phyloP scores from a whole-genome alignment of 176 grass and related monocot genomes.

The Triticum dicoccoides region DNA sequence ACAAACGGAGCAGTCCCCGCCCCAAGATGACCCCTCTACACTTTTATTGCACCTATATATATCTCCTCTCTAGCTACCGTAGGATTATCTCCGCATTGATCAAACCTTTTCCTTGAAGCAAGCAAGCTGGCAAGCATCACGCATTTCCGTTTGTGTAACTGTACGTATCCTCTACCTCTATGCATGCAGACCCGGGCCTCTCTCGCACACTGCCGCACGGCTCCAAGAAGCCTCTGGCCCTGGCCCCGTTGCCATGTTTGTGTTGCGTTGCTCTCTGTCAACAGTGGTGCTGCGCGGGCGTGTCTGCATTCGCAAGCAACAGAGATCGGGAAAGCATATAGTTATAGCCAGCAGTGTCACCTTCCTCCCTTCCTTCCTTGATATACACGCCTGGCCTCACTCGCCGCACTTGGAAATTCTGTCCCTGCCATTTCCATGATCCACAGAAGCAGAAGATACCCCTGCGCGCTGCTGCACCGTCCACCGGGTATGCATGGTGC shows the following conservation, averaged over 20 bases:
- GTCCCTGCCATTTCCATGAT: background rate
- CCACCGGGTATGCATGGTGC: background rate
- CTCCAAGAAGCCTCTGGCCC: background rate
- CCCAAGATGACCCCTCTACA: background rate
- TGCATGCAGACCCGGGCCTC: background rate
- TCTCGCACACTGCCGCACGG: background rate
- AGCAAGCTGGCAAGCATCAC: background rate
- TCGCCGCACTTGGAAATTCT: background rate
- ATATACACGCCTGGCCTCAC: background rate
- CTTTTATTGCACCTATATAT: background rate
- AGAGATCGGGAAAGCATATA: background rate
- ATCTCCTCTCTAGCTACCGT: too few species aligned
- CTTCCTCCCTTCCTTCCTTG: background rate
- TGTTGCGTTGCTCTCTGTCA: background rate
- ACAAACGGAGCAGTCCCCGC: background rate
- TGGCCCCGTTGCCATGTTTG: background rate
- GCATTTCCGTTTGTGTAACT: background rate
- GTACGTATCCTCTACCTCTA: background rate
- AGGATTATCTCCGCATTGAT: background rate
- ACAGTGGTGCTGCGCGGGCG: conserved; percentile 5
- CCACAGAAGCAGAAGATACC: background rate
- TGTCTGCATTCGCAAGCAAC: background rate
- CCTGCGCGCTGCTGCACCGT: background rate
- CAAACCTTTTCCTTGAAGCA: background rate
- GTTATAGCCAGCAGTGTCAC: background rate